A percentile compares a stretch with the other conserved stretches of the same genome.
Evolutionary conservation across 495 filamentous ascomycete genomes (phyloP).

Genomic region (Lepraria neglecta): DNA sequence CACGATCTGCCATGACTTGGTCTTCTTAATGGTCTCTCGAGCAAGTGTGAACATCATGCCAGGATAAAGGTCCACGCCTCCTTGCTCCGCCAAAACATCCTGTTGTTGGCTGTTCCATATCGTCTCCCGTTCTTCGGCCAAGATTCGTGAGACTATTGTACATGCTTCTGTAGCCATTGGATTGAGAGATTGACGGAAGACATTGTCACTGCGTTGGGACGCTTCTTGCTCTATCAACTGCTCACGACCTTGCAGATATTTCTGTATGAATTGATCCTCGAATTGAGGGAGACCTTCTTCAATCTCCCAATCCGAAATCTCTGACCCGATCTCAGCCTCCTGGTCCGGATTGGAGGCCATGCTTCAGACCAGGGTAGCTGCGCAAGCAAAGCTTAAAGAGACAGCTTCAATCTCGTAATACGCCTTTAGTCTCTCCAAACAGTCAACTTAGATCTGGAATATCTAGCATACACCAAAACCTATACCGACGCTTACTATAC

Average conservation of each 20-base stretch:
- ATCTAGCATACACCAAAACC: neutral
- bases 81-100: constrained; percentile 49
- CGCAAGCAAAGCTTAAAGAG: neutral
- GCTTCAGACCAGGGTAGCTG: neutral
- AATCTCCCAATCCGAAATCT: constrained; percentile 41
- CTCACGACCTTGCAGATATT: constrained; percentile 70
- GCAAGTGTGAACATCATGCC: constrained; percentile 86
- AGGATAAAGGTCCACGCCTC: constrained; percentile 53
- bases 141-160: constrained; percentile 69
- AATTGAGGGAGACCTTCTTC: constrained; percentile 47
- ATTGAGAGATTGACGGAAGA: constrained; percentile 54
- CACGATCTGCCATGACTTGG: constrained; percentile 79
- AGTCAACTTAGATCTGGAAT: neutral
- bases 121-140: constrained; percentile 62
- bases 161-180: constrained; percentile 68
- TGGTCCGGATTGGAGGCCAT: constrained; percentile 7
- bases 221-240: constrained; percentile 74
- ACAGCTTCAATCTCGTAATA: neutral
- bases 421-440: neutral
- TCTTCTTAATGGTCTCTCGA: constrained; percentile 70
- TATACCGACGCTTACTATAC: neutral
- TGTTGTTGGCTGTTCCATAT: constrained; percentile 68
- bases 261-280: constrained; percentile 68
- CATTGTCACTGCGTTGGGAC: constrained; percentile 61
- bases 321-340: constrained; percentile 20